Percentiles rank a stretch among this genome's conserved stretches.
Evolutionary conservation across 1,284 basidiomycete genomes (phyloP).

Genomic region (Sporisorium sorghi): DNA sequence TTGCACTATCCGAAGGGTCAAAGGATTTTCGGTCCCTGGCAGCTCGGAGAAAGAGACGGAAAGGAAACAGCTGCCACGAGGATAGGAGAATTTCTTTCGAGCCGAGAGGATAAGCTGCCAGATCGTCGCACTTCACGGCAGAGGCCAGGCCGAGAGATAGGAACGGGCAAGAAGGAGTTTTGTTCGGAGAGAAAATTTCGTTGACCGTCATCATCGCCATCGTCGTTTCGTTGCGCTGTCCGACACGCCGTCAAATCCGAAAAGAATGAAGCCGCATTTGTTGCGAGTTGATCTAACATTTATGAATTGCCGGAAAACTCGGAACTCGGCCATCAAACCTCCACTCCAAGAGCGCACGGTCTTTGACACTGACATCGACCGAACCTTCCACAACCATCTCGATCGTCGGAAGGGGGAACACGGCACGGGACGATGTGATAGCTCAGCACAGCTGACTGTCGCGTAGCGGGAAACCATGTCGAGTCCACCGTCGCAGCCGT

Average conservation of each 20-base stretch:
- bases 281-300: conserved; percentile 9
- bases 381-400: background rate
- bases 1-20: conserved; percentile 16
- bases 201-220: background rate
- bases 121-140: background rate
- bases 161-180: background rate
- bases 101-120: background rate
- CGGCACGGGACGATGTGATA: background rate
- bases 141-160: background rate
- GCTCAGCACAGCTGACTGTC: background rate
- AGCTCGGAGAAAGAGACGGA: background rate
- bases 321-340: conserved; percentile 6
- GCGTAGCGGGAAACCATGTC: conserved; percentile 16
- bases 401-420: background rate
- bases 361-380: background rate
- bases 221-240: background rate
- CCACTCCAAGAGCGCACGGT: conserved; percentile 8
- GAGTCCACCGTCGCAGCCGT: conserved; percentile 25
- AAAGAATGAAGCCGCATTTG: background rate
- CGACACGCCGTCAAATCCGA: conserved; percentile 35
- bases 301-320: background rate
- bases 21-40: background rate
- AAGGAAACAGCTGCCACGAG: background rate
- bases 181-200: background rate
- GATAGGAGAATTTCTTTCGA: background rate